These are phyloP conservation scores for Akanthomyces lecanii DNA, from an alignment of 2,329 filamentous ascomycete species.

Conservation along the genomic window DNA sequence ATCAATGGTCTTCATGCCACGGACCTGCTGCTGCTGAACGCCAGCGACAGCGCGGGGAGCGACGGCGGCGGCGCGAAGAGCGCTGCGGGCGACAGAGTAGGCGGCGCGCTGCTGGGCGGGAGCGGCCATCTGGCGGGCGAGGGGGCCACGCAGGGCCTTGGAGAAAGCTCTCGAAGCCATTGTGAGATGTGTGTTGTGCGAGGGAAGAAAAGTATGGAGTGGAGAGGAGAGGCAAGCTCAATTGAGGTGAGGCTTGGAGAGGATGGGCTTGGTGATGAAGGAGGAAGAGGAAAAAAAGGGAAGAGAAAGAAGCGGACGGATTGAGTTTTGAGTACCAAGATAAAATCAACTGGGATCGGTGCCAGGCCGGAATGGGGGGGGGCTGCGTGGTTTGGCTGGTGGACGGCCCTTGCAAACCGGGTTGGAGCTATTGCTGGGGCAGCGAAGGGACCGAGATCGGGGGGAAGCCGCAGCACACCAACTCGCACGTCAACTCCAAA, in stretches of 20 bases:
- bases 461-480: background rate
- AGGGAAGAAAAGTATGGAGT: conserved; percentile 23
- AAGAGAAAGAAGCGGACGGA: conserved; percentile 7
- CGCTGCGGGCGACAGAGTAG: conserved; percentile 55
- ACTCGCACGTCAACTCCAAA: background rate
- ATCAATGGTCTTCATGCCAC: conserved; percentile 98
- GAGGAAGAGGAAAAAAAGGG: conserved; percentile 12
- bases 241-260: conserved; percentile 12
- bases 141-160: conserved; percentile 59
- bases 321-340: conserved; percentile 14
- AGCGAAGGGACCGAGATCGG: conserved; percentile 14
- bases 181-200: conserved; percentile 35
- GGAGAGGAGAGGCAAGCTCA: conserved; percentile 11
- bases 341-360: conserved; percentile 14
- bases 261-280: conserved; percentile 7
- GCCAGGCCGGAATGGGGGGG: conserved; percentile 9
- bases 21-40: conserved; percentile 63
- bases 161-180: conserved; percentile 77
- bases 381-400: background rate
- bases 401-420: no score
- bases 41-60: conserved; percentile 48
- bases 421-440: conserved; percentile 15
- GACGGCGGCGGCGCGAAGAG: conserved; percentile 50
- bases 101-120: conserved; percentile 61
- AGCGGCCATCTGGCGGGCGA: conserved; percentile 60